Base-by-base conservation (phyloP, 208 protist genomes). In the Wallacemonas sp. region DNA sequence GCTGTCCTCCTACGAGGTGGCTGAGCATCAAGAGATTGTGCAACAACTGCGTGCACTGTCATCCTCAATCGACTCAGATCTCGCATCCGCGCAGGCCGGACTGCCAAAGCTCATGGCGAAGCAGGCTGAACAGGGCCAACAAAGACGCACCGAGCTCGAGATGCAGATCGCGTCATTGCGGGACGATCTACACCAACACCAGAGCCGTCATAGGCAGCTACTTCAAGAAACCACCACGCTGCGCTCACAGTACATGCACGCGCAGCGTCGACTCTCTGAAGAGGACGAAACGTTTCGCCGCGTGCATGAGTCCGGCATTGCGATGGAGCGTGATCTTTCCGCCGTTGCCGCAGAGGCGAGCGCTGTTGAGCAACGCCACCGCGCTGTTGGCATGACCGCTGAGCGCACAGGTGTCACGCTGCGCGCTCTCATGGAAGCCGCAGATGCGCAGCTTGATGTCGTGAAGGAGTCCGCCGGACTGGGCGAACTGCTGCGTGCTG, bases 401-500 rank as follows among this genome's bases (percentile, higher is more conserved):
- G 66, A 72, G 34, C 72, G 72, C 9, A 58, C 73, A 15, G 27
- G 39, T 1, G 76, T 81, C 31, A 74, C 69, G 6, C 70, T 88
- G 8, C 68, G 75, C n/a, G 72, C 77, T 19, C 60, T 93, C 31
- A 70, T 66, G 54, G 70, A 63, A 38, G 73, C 80, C 15, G 83
- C 81, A 1, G 75, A 80, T 27, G 63, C 38, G 26, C 75, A 84
- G 28, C 51, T 84, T n/a, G 58, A 59, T 1, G 36, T 27, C n/a
- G 53, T 71, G 6, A 65, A 64, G 41, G 70, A 69, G 27, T 56
- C 73, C 8, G 80, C 70, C 8, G 79, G 79, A 5, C 21, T 75
- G 11, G 72, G 68, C 65, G 79, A 82, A 19, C 70, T 81, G 24
- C 72, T 90, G 2, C 86, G 86, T 2, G 78, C 70, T n/a, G 68